Evolutionary conservation across 257 asterid species (phyloP).

Genomic region (Solanum infundibuliforme): DNA sequence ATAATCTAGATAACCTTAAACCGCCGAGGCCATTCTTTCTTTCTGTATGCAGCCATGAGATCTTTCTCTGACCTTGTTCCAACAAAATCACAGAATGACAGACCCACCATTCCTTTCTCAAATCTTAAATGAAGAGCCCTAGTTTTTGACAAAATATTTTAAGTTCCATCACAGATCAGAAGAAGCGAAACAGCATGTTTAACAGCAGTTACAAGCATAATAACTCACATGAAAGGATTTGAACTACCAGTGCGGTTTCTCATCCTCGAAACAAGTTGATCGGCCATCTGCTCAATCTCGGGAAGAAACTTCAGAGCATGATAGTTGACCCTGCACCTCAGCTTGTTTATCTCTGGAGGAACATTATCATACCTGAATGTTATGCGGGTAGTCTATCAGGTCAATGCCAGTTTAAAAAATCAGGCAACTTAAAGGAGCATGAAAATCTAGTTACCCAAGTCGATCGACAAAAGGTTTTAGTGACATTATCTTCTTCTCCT

Average conservation of each 20-base stretch:
- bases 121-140: constrained; percentile 99
- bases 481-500: constrained; percentile 96
- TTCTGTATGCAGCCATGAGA: constrained; percentile 82
- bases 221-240: constrained; percentile 86
- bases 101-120: constrained; percentile 99
- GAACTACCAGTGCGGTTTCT: constrained; percentile 80
- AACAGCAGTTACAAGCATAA: neutral
- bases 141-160: constrained; percentile 6
- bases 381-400: neutral
- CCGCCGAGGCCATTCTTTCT: constrained; percentile 98
- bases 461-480: constrained; percentile 97
- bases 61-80: constrained; percentile 90
- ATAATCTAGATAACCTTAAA: constrained; percentile 53
- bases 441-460: constrained; percentile 68
- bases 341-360: constrained; percentile 90
- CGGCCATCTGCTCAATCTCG: constrained; percentile 91
- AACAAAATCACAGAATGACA: constrained; percentile 96
- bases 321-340: constrained; percentile 96
- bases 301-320: constrained; percentile 98
- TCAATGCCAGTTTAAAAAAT: neutral
- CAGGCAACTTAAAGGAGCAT: neutral
- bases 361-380: constrained; percentile 83
- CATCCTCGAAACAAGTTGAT: constrained; percentile 91
- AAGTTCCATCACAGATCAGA: neutral
- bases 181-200: neutral